These are phyloP conservation scores for Bacidia gigantensis DNA, from an alignment of 495 filamentous ascomycete species.

Conservation along the genomic window DNA sequence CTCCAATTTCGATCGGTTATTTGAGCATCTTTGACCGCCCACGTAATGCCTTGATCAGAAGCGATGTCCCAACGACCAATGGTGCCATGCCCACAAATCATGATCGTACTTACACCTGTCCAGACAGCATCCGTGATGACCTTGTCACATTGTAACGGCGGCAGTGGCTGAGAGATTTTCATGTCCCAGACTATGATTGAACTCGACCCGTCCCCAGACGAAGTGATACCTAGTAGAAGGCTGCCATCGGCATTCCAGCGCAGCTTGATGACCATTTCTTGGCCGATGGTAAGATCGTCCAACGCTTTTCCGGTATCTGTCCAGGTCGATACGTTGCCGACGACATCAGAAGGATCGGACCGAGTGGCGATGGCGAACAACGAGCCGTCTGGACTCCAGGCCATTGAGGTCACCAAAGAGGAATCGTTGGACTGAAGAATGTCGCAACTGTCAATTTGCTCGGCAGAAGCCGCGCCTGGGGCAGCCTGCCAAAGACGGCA, in stretches of 20 bases:
- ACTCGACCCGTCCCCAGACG: constrained; percentile 31
- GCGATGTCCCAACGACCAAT: constrained; percentile 3
- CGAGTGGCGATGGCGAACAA: constrained; percentile 59
- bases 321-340: constrained; percentile 56
- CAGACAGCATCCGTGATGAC: constrained; percentile 44
- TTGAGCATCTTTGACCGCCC: background rate
- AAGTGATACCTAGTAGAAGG: constrained; percentile 41
- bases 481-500: constrained; percentile 67
- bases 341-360: constrained; percentile 29
- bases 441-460: constrained; percentile 25
- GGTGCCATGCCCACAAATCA: constrained; percentile 41
- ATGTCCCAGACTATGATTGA: constrained; percentile 18
- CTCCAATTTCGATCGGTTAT: constrained; percentile 10
- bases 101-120: constrained; percentile 42
- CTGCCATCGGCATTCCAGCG: constrained; percentile 46
- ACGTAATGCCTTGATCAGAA: background rate
- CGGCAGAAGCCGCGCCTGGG: constrained; percentile 24
- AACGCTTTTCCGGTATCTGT: constrained; percentile 42
- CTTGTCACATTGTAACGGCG: constrained; percentile 26
- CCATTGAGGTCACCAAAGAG: constrained; percentile 45
- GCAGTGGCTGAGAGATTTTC: constrained; percentile 11
- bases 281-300: constrained; percentile 35
- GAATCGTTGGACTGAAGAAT: constrained; percentile 22
- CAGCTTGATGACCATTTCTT: constrained; percentile 36
- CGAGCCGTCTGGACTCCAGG: constrained; percentile 56